These are phyloP conservation scores for Lyophyllum shimeji DNA, from an alignment of 768 basidiomycete genomes.

Conservation along the genomic window DNA sequence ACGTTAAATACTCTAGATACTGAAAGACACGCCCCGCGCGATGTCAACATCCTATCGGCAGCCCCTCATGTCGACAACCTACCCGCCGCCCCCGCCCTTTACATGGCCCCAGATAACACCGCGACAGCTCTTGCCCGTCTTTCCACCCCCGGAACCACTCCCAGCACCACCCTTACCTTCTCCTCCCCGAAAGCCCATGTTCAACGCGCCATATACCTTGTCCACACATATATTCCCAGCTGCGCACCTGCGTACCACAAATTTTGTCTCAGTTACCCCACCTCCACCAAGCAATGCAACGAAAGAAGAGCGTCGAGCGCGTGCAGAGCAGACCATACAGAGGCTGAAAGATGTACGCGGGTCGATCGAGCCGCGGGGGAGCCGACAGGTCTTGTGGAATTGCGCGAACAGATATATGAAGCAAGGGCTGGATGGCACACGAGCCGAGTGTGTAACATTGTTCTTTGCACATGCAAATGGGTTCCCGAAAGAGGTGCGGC, in stretches of 20 bases:
- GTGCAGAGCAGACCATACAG: constrained; percentile 21
- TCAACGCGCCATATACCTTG: constrained; percentile 38
- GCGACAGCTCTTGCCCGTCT: constrained; percentile 31
- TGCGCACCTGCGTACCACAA: constrained; percentile 47
- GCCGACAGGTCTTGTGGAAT: constrained; percentile 58
- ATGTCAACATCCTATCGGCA: too few species aligned
- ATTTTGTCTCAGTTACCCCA: constrained; percentile 36
- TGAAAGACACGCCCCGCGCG: too few species aligned
- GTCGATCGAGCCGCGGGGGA: constrained; percentile 33
- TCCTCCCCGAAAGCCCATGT: constrained; percentile 31
- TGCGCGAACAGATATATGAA: constrained; percentile 70
- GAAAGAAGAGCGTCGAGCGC: constrained; percentile 35
- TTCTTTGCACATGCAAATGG: constrained; percentile 86
- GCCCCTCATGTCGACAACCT: constrained; percentile 13
- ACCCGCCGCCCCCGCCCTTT: constrained; percentile 24
- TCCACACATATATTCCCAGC: constrained; percentile 59
- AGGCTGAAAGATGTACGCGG: constrained; percentile 30
- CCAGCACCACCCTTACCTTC: constrained; percentile 38
- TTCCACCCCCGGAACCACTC: constrained; percentile 37
- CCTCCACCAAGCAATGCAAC: constrained; percentile 27
- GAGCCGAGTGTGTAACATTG: constrained; percentile 57
- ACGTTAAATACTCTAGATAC: neutral
- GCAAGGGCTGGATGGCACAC: constrained; percentile 22
- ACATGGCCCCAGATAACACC: constrained; percentile 26
- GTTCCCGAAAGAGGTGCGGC: constrained; percentile 77